Evolutionary conservation across 2,329 filamentous ascomycete genomes (phyloP).

Genomic region (Zasmidium citrigriseum): DNA sequence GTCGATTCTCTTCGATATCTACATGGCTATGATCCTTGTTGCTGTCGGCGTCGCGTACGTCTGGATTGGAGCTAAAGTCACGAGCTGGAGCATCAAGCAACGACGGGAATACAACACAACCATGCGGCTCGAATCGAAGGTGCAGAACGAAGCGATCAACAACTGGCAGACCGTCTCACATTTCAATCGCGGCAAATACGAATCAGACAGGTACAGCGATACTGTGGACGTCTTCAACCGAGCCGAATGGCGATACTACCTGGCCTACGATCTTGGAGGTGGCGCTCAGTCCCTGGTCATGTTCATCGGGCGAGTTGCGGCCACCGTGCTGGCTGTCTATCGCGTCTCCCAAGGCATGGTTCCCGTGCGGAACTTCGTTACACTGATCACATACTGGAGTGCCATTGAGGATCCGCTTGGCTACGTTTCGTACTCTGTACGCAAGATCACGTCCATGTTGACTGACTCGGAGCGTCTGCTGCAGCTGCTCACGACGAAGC

Average conservation of each 20-base stretch:
- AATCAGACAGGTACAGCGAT: conserved; percentile 51
- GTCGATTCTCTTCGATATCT: conserved; percentile 63
- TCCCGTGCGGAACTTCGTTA: conserved; percentile 63
- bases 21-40: conserved; percentile 55
- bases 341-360: conserved; percentile 53
- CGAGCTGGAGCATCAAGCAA: conserved; percentile 38
- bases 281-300: conserved; percentile 51
- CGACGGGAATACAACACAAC: conserved; percentile 33
- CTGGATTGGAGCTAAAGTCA: conserved; percentile 51
- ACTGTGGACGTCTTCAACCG: conserved; percentile 41
- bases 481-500: conserved; percentile 59
- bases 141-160: conserved; percentile 59
- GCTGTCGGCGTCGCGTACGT: conserved; percentile 53
- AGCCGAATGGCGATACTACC: conserved; percentile 29
- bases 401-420: conserved; percentile 50
- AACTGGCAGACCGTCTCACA: conserved; percentile 63
- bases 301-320: conserved; percentile 51
- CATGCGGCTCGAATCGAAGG: conserved; percentile 51
- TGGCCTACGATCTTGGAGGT: conserved; percentile 35
- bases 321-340: conserved; percentile 55
- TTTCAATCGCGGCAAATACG: conserved; percentile 60
- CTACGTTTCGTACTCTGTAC: conserved; percentile 53
- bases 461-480: conserved; percentile 67
- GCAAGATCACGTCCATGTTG: conserved; percentile 53
- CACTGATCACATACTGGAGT: conserved; percentile 65